Conservation (phyloP, 495 filamentous ascomycete species). For the Endocarpon pusillum region DNA sequence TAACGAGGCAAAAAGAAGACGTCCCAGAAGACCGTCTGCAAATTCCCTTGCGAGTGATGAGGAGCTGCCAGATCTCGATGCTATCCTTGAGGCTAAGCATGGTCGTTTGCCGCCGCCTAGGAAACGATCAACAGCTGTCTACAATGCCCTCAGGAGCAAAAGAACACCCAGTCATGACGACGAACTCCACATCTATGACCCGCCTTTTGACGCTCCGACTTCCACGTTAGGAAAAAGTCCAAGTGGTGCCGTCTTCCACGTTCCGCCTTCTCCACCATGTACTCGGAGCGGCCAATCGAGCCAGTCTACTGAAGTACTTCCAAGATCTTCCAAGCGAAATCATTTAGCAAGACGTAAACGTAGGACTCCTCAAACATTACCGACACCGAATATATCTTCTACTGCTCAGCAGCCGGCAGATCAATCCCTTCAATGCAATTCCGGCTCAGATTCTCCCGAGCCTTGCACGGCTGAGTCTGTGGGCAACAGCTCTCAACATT, state of each 20-base stretch:
- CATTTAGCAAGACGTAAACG: too few species aligned
- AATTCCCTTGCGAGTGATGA: neutral
- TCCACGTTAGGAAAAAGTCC: conserved; percentile 1
- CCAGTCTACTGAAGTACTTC: conserved; percentile 7
- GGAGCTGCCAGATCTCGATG: too few species aligned
- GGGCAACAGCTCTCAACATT: neutral
- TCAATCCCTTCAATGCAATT: conserved; percentile 1
- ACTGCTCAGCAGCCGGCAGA: conserved; percentile 6
- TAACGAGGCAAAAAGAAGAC: neutral
- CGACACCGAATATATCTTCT: conserved; percentile 16
- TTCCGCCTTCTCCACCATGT: conserved; percentile 25
- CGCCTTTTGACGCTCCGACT: conserved; percentile 3
- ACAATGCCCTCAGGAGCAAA: too few species aligned
- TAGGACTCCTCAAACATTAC: conserved; percentile 18
- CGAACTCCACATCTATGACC: conserved; percentile 13
- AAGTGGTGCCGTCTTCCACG: conserved; percentile 12
- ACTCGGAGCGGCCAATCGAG: conserved; percentile 18
- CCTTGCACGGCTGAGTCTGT: neutral
- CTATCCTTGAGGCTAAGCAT: too few species aligned
- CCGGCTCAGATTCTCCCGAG: neutral
- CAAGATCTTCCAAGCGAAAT: conserved; percentile 25
- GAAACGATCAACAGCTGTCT: too few species aligned
- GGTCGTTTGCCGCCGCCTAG: too few species aligned
- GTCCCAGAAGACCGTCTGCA: neutral
- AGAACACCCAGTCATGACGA: too few species aligned